A percentile compares a stretch with the other conserved stretches of the same genome.
Evolutionary conservation across 208 protist species (phyloP).

Genomic region (Trypanosoma boissoni): DNA sequence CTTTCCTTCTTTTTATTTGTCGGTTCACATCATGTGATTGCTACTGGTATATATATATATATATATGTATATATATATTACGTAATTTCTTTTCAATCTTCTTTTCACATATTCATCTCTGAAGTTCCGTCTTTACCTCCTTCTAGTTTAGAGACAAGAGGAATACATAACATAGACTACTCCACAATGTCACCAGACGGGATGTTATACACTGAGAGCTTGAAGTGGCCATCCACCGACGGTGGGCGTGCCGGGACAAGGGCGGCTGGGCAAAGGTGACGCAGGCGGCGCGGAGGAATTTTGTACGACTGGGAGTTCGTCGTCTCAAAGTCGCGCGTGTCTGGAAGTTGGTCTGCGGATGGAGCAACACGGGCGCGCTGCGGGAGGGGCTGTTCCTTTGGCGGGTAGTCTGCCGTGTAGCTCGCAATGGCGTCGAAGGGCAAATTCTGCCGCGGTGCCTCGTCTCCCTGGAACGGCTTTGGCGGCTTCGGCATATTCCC

Average conservation of each 20-base stretch:
- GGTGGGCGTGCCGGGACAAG: conserved; percentile 62
- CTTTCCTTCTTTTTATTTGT: neutral
- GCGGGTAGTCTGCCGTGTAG: conserved; percentile 85
- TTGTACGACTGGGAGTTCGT: conserved; percentile 55
- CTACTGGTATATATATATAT: neutral
- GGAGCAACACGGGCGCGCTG: conserved; percentile 22
- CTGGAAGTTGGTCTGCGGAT: conserved; percentile 33
- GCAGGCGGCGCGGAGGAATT: conserved; percentile 50
- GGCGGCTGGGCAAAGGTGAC: conserved; percentile 68
- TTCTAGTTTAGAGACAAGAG: too few species aligned
- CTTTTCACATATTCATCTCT: conserved; percentile 4
- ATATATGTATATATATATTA: neutral
- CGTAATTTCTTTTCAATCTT: conserved; percentile 3
- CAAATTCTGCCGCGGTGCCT: conserved; percentile 41
- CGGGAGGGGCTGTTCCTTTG: conserved; percentile 68
- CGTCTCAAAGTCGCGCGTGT: conserved; percentile 87
- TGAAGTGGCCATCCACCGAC: conserved; percentile 83
- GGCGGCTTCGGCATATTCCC: conserved; percentile 63
- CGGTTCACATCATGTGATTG: neutral
- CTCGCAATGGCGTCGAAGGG: conserved; percentile 86
- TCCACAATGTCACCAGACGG: conserved; percentile 64
- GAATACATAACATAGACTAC: conserved; percentile 9
- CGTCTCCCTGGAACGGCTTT: conserved; percentile 72
- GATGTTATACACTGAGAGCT: conserved; percentile 85
- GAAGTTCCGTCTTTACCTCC: too few species aligned